Percentiles rank a stretch among this genome's conserved stretches.
Conservation (phyloP, 495 filamentous ascomycete species). For the Annulohypoxylon moriforme region DNA sequence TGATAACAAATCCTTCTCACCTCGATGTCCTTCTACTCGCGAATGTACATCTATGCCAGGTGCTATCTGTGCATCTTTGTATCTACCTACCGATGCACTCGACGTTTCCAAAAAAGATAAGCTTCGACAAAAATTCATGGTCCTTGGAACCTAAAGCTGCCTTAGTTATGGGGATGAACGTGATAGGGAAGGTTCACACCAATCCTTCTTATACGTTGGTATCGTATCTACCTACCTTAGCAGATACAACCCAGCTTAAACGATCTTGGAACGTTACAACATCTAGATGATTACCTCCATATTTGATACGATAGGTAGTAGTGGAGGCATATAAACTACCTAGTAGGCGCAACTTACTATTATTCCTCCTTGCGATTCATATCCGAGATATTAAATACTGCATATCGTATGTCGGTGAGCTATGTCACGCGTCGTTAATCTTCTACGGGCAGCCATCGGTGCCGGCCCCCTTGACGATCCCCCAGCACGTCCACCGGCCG, state of each 20-base stretch:
- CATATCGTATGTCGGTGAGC: neutral
- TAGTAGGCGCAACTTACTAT: neutral
- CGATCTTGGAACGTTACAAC: neutral
- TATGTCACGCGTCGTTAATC: conserved; percentile 7
- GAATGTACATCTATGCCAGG: too few relatives aligned
- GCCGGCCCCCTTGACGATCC: conserved; percentile 28
- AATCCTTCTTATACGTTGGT: too few relatives aligned
- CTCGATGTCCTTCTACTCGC: too few relatives aligned
- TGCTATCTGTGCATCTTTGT: too few relatives aligned
- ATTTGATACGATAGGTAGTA: neutral
- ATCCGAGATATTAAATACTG: neutral
- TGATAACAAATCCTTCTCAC: too few relatives aligned
- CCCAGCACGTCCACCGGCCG: conserved; percentile 2
- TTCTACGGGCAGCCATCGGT: conserved; percentile 22
- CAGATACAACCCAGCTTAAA: neutral
- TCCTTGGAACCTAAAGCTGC: neutral
- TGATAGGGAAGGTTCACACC: neutral
- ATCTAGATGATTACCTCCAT: neutral
- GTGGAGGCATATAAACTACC: neutral
- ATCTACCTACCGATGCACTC: too few relatives aligned
- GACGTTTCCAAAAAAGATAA: too few relatives aligned
- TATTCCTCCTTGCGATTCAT: neutral
- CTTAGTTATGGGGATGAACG: too few relatives aligned
- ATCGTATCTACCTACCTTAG: too few relatives aligned
- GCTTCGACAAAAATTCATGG: neutral